These are phyloP conservation scores for Alternaria brassicae DNA, from an alignment of 2,329 filamentous ascomycete species.

Conservation along the genomic window DNA sequence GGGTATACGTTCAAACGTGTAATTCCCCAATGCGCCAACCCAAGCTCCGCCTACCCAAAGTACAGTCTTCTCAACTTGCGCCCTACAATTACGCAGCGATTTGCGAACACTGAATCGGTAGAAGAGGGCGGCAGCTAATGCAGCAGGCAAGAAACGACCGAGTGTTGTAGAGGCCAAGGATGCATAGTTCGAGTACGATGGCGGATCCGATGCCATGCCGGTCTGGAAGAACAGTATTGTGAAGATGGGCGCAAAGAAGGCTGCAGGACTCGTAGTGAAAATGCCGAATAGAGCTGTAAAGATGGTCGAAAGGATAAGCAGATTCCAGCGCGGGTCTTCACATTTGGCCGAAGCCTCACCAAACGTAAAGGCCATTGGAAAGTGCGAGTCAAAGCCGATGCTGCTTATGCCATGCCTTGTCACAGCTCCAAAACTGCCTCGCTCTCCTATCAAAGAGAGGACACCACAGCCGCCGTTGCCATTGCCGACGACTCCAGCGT, in stretches of 20 bases:
- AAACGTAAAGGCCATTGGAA: constrained; percentile 47
- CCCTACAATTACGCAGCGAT: constrained; percentile 37
- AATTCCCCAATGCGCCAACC: constrained; percentile 44
- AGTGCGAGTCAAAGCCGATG: constrained; percentile 43
- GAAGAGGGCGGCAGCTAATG: constrained; percentile 39
- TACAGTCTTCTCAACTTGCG: constrained; percentile 48
- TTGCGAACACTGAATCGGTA: constrained; percentile 39
- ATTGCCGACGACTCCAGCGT: constrained; percentile 42
- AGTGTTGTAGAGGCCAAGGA: constrained; percentile 42
- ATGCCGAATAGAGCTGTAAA: constrained; percentile 43
- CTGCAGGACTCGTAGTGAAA: constrained; percentile 38
- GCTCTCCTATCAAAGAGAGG: constrained; percentile 36
- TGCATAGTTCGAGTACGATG: constrained; percentile 38
- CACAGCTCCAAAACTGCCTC: constrained; percentile 28
- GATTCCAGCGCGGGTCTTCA: constrained; percentile 44
- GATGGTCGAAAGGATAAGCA: constrained; percentile 43
- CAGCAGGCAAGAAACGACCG: constrained; percentile 45
- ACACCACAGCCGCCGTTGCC: constrained; percentile 45
- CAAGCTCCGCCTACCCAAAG: constrained; percentile 48
- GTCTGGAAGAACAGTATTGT: constrained; percentile 46
- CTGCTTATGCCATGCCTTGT: constrained; percentile 43
- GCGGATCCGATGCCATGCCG: constrained; percentile 48
- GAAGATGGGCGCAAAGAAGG: constrained; percentile 43
- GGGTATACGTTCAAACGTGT: constrained; percentile 47
- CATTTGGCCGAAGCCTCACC: constrained; percentile 32